phyloP scores from a whole-genome alignment of 129 eudicot species.

The Tagetes patula region DNA sequence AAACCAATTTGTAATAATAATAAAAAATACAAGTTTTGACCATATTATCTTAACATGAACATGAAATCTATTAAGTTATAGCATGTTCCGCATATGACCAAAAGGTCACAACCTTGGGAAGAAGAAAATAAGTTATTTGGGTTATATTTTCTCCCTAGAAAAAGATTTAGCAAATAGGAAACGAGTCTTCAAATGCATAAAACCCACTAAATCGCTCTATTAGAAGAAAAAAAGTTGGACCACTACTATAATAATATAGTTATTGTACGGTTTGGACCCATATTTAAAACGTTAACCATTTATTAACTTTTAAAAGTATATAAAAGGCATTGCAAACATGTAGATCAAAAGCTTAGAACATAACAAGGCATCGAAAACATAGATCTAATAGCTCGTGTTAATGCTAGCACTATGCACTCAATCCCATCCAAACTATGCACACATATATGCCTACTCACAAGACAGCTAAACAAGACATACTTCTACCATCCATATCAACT shows the following conservation, averaged over 20 bases:
- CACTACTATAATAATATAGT: background rate
- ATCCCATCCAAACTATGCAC: background rate
- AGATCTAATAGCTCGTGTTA: background rate
- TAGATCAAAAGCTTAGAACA: background rate
- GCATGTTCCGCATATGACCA: background rate
- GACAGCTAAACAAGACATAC: background rate
- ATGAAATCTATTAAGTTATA: background rate
- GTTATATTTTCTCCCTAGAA: background rate
- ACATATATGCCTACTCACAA: background rate
- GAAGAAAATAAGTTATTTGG: background rate
- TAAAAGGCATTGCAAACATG: background rate
- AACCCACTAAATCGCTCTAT: background rate
- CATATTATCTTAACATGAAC: slow-evolving; percentile 5
- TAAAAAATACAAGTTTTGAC: background rate
- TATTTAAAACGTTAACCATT: background rate
- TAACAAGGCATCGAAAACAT: slow-evolving; percentile 1
- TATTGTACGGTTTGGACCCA: background rate
- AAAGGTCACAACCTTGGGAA: background rate
- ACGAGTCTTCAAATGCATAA: background rate
- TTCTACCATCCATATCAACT: background rate
- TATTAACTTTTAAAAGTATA: background rate
- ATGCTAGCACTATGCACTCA: background rate
- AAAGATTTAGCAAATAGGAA: background rate
- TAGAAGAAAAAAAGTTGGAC: background rate
- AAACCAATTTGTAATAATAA: background rate